Percentiles rank a stretch among this genome's conserved stretches.
These are phyloP conservation scores for Aristolochia contorta DNA, from an alignment of 164 flowering plant species.

Conservation along the genomic window DNA sequence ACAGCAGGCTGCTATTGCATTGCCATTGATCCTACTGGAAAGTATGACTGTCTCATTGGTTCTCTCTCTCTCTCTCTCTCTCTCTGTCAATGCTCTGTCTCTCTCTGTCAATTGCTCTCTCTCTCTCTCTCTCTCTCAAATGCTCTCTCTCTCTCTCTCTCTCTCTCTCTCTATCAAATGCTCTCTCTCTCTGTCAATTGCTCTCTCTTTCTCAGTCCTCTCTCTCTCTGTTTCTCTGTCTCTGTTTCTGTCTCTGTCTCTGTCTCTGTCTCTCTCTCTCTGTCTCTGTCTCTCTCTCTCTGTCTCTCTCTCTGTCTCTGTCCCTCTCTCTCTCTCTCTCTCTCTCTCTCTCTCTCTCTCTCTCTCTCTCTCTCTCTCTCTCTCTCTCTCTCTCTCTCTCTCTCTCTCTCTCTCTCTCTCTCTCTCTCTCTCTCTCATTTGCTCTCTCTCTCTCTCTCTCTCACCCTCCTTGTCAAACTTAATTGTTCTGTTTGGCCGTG, in stretches of 20 bases:
- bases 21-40: conserved; percentile 91
- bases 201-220: neutral
- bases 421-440: neutral
- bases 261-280: neutral
- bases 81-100: neutral
- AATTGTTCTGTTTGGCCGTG: neutral
- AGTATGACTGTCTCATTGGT: conserved; percentile 37
- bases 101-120: no score
- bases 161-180: neutral
- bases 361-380: neutral
- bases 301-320: neutral
- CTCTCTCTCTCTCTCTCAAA: neutral
- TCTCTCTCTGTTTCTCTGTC: no score
- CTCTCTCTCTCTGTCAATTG: no score
- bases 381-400: neutral
- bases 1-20: conserved; percentile 99
- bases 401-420: neutral
- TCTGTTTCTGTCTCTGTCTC: no score
- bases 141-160: neutral
- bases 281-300: neutral
- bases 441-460: neutral
- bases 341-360: neutral
- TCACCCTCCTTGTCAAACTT: neutral
- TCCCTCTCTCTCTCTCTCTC: neutral
- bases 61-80: neutral